These are phyloP conservation scores for Phytophthora pini DNA, from an alignment of 352 stramenopile species.

Conservation along the genomic window DNA sequence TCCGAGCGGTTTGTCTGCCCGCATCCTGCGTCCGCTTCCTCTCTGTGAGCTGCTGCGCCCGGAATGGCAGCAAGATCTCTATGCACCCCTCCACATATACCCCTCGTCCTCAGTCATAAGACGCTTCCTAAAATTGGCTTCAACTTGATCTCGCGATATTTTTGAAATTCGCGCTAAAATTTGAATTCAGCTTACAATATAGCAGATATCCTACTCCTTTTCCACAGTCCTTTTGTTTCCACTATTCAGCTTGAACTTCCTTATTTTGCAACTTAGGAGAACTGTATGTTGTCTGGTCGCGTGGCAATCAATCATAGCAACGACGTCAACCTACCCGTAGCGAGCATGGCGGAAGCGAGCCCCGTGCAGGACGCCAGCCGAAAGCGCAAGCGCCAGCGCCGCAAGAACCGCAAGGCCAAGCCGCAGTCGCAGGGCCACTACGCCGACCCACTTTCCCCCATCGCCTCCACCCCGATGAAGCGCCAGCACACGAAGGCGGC, in stretches of 20 bases:
- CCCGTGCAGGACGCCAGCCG: constrained; percentile 25
- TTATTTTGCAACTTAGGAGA: constrained; percentile 5
- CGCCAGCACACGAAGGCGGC: constrained; percentile 56
- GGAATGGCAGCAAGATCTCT: constrained; percentile 12
- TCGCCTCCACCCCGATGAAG: constrained; percentile 88
- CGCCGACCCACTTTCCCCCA: constrained; percentile 79
- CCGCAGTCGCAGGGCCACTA: constrained; percentile 60
- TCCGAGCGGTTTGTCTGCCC: constrained; percentile 21
- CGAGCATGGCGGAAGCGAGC: constrained; percentile 23
- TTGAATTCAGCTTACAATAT: constrained; percentile 8
- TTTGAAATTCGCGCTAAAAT: constrained; percentile 27
- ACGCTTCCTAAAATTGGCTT: constrained; percentile 25
- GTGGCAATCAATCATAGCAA: constrained; percentile 15
- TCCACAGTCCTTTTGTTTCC: not conserved
- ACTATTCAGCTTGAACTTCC: not conserved
- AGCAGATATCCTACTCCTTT: not conserved
- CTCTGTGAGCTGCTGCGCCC: constrained; percentile 7
- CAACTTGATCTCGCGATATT: constrained; percentile 18
- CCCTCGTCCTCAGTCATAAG: constrained; percentile 30
- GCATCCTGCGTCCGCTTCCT: constrained; percentile 17
- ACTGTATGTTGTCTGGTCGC: constrained; percentile 28
- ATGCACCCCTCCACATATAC: constrained; percentile 29
- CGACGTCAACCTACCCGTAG: not conserved
- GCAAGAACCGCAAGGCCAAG: constrained; percentile 37
- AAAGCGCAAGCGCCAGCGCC: constrained; percentile 44